phyloP scores from a whole-genome alignment of 768 basidiomycete genomes.

The Hygrophorus russula region DNA sequence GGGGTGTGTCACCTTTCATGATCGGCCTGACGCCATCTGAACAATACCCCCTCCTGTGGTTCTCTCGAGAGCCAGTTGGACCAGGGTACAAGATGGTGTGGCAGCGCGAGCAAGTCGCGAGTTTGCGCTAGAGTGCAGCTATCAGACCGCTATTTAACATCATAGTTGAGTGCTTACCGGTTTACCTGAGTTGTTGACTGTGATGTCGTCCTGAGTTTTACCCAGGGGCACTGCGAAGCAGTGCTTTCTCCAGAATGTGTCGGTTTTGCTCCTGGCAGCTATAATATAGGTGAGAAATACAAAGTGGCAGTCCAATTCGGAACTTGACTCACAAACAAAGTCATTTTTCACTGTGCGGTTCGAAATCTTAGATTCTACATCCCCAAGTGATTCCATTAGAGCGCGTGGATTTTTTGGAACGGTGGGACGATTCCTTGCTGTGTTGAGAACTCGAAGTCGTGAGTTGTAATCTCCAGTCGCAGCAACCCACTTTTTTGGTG shows the following conservation, averaged over 20 bases:
- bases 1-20: neutral
- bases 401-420: conserved; percentile 9
- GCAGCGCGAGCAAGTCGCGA: no score
- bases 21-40: neutral
- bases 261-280: neutral
- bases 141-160: no score
- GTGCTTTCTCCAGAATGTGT: conserved; percentile 6
- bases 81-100: neutral
- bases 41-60: conserved; percentile 1
- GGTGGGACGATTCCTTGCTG: neutral
- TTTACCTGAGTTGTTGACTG: no score
- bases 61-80: neutral
- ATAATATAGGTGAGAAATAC: neutral
- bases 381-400: conserved; percentile 6
- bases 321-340: conserved; percentile 8
- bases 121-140: no score
- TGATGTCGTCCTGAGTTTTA: no score
- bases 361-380: conserved; percentile 7
- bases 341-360: conserved; percentile 3
- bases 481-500: conserved; percentile 8
- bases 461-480: conserved; percentile 8
- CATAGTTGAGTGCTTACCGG: no score
- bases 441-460: neutral
- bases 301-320: neutral
- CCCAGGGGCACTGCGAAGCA: neutral